Conservation (phyloP, 2,329 filamentous ascomycete species). For the Aspergillus intermedius region DNA sequence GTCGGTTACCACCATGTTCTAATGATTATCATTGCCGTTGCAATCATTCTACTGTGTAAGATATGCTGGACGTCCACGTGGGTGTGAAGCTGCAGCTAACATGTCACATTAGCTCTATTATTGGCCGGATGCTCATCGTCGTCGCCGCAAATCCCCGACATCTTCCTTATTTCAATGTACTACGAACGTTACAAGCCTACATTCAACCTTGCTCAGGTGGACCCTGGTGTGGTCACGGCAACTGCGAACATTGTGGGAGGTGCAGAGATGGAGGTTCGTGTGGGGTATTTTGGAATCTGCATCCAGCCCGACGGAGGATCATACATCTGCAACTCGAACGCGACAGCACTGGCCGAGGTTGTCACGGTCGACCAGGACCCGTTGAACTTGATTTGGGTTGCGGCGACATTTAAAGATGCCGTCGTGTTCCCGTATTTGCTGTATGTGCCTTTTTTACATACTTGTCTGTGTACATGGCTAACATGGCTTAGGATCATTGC, state of each 20-base stretch:
- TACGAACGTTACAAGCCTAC: constrained; percentile 79
- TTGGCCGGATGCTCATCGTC: constrained; percentile 95
- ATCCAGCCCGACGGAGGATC: constrained; percentile 83
- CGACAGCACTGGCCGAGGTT: constrained; percentile 83
- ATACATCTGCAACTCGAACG: constrained; percentile 96
- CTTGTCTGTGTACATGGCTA: not conserved
- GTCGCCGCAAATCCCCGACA: constrained; percentile 86
- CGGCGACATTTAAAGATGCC: constrained; percentile 94
- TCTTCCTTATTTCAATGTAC: constrained; percentile 98
- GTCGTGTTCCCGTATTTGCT: constrained; percentile 97
- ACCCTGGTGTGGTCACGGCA: constrained; percentile 77
- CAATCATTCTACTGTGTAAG: constrained; percentile 92
- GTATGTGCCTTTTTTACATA: constrained; percentile 48
- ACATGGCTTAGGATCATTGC: constrained; percentile 70
- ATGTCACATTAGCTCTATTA: constrained; percentile 61
- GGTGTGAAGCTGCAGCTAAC: constrained; percentile 15
- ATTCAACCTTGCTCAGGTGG: constrained; percentile 80
- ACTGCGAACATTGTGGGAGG: constrained; percentile 84
- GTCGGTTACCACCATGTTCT: constrained; percentile 76
- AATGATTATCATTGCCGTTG: constrained; percentile 91
- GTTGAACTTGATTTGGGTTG: constrained; percentile 94
- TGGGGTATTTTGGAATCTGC: constrained; percentile 97
- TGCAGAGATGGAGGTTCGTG: constrained; percentile 78
- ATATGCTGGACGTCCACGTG: constrained; percentile 16
- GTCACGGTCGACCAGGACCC: constrained; percentile 88